These are phyloP conservation scores for Pichia occidentalis DNA, from an alignment of 805 yeast species.

Conservation along the genomic window DNA sequence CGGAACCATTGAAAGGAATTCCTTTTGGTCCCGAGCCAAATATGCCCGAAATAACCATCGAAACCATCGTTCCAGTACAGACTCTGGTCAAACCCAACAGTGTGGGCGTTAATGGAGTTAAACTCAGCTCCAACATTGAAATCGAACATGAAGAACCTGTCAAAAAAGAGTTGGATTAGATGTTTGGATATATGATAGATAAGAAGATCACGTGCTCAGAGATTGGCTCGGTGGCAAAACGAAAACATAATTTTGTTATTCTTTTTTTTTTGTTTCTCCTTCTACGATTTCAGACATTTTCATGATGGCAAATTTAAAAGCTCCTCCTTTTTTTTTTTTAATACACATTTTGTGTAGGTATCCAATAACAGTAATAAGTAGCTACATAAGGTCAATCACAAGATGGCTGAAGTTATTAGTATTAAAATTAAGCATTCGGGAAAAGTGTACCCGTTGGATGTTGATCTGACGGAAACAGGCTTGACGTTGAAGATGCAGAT, in stretches of 20 bases:
- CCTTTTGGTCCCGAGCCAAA: constrained; percentile 71
- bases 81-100: no score
- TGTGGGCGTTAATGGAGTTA: constrained; percentile 33
- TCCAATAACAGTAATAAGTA: no score
- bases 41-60: constrained; percentile 62
- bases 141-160: constrained; percentile 34
- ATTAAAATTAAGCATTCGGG: constrained; percentile 59
- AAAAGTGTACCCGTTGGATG: constrained; percentile 51
- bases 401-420: no score
- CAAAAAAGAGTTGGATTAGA: neutral
- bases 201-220: no score
- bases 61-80: constrained; percentile 57
- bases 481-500: constrained; percentile 61
- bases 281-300: no score
- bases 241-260: no score
- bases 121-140: constrained; percentile 55
- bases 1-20: constrained; percentile 41
- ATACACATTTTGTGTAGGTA: no score
- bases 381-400: no score
- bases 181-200: no score
- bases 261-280: no score
- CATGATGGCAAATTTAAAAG: neutral
- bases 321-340: no score
- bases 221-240: no score
- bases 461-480: constrained; percentile 52